A percentile compares a stretch with the other conserved stretches of the same genome.
Evolutionary conservation across 2,329 filamentous ascomycete genomes (phyloP).

Genomic region (Hypoxylon sp.): DNA sequence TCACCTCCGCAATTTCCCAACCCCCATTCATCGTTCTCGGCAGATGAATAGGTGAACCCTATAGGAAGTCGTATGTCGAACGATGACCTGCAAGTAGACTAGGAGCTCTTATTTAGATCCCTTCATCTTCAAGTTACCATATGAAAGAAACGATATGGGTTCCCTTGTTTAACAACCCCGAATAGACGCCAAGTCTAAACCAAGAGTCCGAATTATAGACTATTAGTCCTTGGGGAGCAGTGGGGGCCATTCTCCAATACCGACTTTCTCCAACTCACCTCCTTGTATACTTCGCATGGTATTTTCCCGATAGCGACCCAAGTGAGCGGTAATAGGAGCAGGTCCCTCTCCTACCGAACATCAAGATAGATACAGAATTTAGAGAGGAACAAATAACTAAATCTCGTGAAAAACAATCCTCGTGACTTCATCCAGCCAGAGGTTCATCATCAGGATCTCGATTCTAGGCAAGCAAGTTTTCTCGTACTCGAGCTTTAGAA

Average conservation of each 20-base stretch:
- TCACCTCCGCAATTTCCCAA: conserved; percentile 12
- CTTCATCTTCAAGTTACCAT: neutral
- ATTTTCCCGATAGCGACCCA: conserved; percentile 38
- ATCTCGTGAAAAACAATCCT: neutral
- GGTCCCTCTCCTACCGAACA: conserved; percentile 15
- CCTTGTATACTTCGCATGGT: conserved; percentile 13
- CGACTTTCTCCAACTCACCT: conserved; percentile 39
- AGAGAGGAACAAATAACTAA: too few relatives aligned
- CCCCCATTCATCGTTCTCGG: conserved; percentile 26
- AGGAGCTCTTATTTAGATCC: neutral
- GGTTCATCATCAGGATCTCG: neutral
- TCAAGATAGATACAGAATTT: neutral
- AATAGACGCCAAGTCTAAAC: conserved; percentile 1
- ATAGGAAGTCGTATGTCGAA: neutral
- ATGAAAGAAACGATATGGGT: conserved; percentile 12
- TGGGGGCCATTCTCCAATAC: conserved; percentile 31
- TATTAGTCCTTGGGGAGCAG: conserved; percentile 5
- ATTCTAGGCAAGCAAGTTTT: neutral
- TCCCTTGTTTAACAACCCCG: conserved; percentile 9
- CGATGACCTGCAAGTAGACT: neutral
- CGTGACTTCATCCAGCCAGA: neutral
- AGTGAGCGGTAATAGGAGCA: conserved; percentile 7
- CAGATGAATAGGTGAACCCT: conserved; percentile 20
- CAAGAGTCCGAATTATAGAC: conserved; percentile 4
- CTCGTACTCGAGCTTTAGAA: neutral